A percentile compares a stretch with the other conserved stretches of the same genome.
Conservation (phyloP, 306 rosid genomes). For the Quercus rubra region DNA sequence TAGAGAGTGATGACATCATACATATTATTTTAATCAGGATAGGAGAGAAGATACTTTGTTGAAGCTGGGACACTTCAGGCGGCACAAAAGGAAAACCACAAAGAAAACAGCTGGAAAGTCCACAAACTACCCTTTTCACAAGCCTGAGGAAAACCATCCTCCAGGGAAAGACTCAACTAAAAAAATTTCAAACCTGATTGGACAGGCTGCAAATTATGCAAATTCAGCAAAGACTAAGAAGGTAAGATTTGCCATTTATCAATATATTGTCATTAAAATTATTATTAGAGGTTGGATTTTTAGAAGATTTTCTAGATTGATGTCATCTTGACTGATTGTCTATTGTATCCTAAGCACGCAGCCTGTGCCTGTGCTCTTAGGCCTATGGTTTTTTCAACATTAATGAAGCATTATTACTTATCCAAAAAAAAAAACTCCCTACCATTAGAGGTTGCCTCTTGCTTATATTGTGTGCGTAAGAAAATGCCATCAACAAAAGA, state of each 20-base stretch:
- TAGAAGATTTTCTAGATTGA: too few relatives aligned
- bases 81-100: constrained; percentile 84
- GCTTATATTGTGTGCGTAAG: not conserved
- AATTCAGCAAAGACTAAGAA: constrained; percentile 78
- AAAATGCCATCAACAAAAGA: not conserved
- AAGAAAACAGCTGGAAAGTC: constrained; percentile 76
- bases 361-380: too few relatives aligned
- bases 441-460: not conserved
- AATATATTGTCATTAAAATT: constrained; percentile 5
- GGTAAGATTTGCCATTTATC: constrained; percentile 42
- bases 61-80: constrained; percentile 73
- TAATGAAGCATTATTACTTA: too few relatives aligned
- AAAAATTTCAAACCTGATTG: constrained; percentile 86
- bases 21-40: constrained; percentile 53
- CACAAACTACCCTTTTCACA: constrained; percentile 60
- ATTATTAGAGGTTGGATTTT: not conserved
- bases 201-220: constrained; percentile 85
- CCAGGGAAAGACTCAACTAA: constrained; percentile 94
- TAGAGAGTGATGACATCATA: constrained; percentile 10
- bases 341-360: too few relatives aligned
- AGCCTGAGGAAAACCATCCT: constrained; percentile 95
- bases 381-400: too few relatives aligned
- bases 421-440: not conserved
- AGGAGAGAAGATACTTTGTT: constrained; percentile 93
- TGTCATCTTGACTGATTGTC: too few relatives aligned